Conservation (phyloP, 2,329 filamentous ascomycete genomes). For the Trichoderma sp. region DNA sequence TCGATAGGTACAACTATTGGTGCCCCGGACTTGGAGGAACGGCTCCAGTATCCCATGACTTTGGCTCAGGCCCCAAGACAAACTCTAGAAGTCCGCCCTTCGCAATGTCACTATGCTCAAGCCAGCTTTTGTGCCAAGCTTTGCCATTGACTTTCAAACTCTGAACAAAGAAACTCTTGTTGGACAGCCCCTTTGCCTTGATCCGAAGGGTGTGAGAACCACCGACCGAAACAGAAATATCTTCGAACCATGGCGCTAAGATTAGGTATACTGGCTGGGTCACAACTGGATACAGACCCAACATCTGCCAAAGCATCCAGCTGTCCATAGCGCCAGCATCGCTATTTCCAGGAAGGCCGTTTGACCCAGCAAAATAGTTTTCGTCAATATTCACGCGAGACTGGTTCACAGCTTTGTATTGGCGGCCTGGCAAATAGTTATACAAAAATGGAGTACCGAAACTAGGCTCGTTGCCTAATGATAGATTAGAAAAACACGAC, state of each 20-base stretch:
- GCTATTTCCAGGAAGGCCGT: conserved; percentile 55
- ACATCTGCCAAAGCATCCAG: conserved; percentile 55
- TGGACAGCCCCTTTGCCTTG: conserved; percentile 40
- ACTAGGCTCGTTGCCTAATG: conserved; percentile 52
- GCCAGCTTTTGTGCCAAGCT: conserved; percentile 52
- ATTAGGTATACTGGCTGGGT: conserved; percentile 56
- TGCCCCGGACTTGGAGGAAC: conserved; percentile 47
- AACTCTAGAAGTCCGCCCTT: conserved; percentile 45
- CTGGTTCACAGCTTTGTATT: conserved; percentile 49
- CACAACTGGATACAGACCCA: conserved; percentile 54
- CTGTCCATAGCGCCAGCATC: conserved; percentile 59
- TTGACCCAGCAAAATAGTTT: conserved; percentile 37
- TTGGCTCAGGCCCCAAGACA: conserved; percentile 36
- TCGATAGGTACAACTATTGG: background rate
- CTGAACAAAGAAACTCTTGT: conserved; percentile 49
- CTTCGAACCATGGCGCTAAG: conserved; percentile 47
- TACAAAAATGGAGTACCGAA: conserved; percentile 57
- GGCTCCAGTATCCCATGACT: conserved; percentile 43
- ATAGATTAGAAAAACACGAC: conserved; percentile 16
- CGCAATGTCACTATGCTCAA: conserved; percentile 49
- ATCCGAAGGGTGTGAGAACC: conserved; percentile 38
- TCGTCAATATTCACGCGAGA: conserved; percentile 47
- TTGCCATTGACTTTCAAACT: conserved; percentile 51
- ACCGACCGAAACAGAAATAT: conserved; percentile 47
- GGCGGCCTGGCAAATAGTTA: conserved; percentile 49